A percentile compares a stretch with the other conserved stretches of the same genome.
These are phyloP conservation scores for Candida chauliodis DNA, from an alignment of 805 yeast species.

Conservation along the genomic window DNA sequence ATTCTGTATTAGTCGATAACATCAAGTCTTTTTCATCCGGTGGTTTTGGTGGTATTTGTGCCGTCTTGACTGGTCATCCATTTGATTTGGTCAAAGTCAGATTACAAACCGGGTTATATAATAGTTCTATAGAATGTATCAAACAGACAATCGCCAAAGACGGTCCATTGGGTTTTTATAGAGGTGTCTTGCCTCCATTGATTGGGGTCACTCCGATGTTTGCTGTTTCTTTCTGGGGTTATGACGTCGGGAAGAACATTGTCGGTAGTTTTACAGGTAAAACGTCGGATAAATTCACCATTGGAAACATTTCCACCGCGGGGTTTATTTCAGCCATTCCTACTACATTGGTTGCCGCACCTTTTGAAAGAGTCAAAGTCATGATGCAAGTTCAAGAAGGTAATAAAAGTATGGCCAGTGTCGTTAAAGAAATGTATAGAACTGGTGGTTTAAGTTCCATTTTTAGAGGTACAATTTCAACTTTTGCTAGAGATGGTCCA, in stretches of 20 bases:
- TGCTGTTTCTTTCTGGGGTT: conserved; percentile 98
- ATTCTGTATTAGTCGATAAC: conserved; percentile 61
- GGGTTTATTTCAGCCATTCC: conserved; percentile 95
- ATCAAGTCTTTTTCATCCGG: conserved; percentile 87
- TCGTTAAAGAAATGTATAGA: conserved; percentile 62
- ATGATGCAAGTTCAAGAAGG: conserved; percentile 75
- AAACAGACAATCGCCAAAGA: conserved; percentile 65
- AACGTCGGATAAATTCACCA: conserved; percentile 45
- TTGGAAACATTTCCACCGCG: conserved; percentile 78
- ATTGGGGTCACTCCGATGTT: conserved; percentile 98
- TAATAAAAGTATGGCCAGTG: conserved; percentile 51
- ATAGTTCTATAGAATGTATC: conserved; percentile 64
- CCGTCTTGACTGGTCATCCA: conserved; percentile 95
- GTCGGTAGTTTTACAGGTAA: conserved; percentile 47
- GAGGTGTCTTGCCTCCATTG: conserved; percentile 93
- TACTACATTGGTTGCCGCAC: conserved; percentile 94
- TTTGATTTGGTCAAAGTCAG: conserved; percentile 91
- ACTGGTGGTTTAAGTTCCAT: conserved; percentile 83
- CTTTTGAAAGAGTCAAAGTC: conserved; percentile 93
- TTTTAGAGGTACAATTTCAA: conserved; percentile 88
- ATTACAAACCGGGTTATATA: conserved; percentile 76
- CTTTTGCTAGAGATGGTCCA: conserved; percentile 95
- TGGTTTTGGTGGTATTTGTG: conserved; percentile 95
- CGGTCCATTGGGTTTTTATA: conserved; percentile 77
- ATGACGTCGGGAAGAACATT: conserved; percentile 82